Conservation (phyloP, 1,284 basidiomycete genomes). For the Puccinia novopanici region DNA sequence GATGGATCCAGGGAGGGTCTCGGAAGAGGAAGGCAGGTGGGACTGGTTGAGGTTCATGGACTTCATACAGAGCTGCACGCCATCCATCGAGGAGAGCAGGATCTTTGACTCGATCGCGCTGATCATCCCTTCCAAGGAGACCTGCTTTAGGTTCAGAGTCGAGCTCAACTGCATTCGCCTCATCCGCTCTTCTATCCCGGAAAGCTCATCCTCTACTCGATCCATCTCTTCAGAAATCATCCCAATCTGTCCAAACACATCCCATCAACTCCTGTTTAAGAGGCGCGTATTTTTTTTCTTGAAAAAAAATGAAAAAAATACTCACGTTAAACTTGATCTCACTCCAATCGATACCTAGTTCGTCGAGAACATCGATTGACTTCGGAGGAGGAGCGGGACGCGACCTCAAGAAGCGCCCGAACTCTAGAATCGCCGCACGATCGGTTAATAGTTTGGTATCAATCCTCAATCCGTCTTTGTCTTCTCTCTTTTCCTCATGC, state of each 20-base stretch:
- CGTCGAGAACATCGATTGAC: constrained; percentile 3
- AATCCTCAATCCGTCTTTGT: not conserved
- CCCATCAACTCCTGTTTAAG: not conserved
- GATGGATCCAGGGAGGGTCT: not conserved
- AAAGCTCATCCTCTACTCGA: not conserved
- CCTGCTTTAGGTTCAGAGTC: constrained; percentile 8
- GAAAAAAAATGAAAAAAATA: not conserved
- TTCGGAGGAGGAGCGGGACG: constrained; percentile 16
- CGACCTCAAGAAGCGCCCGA: constrained; percentile 34
- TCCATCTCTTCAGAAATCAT: constrained; percentile 20
- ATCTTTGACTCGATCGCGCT: constrained; percentile 19
- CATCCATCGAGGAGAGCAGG: not conserved
- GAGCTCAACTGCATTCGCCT: not conserved
- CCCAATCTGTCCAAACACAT: constrained; percentile 22
- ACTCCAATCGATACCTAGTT: constrained; percentile 17
- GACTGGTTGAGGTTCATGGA: constrained; percentile 7
- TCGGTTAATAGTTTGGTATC: constrained; percentile 23
- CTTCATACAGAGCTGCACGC: constrained; percentile 21
- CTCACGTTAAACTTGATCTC: constrained; percentile 7
- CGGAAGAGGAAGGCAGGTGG: too few species aligned
- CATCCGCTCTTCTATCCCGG: not conserved
- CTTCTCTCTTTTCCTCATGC: not conserved
- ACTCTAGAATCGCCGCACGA: constrained; percentile 3
- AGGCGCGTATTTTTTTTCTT: not conserved
- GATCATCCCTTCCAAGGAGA: not conserved